These are phyloP conservation scores for Metschnikowia dekortorum DNA, from an alignment of 805 yeast genomes.

Conservation along the genomic window DNA sequence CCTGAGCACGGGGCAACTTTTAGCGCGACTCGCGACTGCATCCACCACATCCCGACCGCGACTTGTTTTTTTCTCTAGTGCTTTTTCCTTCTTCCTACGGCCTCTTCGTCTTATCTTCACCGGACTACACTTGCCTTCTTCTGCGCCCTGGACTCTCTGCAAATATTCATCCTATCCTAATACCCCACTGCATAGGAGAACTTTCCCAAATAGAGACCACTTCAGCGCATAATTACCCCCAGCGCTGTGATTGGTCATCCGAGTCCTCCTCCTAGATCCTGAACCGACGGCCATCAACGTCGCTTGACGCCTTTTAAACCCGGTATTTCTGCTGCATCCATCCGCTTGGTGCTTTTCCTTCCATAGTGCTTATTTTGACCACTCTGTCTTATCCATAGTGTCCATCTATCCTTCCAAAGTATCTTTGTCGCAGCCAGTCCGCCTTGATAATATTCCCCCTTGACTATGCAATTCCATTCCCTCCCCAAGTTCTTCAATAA, in stretches of 20 bases:
- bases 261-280: background rate
- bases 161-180: no score
- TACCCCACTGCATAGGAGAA: background rate
- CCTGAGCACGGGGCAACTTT: no score
- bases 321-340: no score
- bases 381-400: no score
- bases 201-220: background rate
- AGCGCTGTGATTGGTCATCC: background rate
- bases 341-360: no score
- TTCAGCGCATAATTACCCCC: background rate
- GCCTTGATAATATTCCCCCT: background rate
- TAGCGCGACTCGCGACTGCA: background rate
- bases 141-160: background rate
- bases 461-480: constrained; percentile 15
- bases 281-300: background rate
- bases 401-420: no score
- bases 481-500: constrained; percentile 20
- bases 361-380: no score
- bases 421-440: no score
- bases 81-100: background rate
- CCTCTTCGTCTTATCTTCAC: background rate
- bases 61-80: constrained; percentile 1
- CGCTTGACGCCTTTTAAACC: no score
- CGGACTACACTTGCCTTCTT: background rate
- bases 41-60: background rate